Conservation (phyloP, 495 filamentous ascomycete genomes). For the Elaphomyces granulatus region DNA sequence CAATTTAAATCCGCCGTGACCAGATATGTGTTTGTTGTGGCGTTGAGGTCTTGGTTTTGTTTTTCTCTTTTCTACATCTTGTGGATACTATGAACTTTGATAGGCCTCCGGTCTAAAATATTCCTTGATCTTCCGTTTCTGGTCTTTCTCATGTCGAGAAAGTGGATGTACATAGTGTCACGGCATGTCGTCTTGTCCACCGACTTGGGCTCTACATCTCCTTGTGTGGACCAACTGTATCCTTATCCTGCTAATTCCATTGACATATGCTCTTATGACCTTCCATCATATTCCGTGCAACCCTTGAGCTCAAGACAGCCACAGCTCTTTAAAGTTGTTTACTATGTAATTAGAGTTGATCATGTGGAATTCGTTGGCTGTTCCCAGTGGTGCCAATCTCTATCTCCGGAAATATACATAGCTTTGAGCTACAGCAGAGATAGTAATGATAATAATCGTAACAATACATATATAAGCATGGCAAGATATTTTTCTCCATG, state of each 20-base stretch:
- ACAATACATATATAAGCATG: too few relatives aligned
- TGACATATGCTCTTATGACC: conserved; percentile 1
- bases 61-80: conserved; percentile 10
- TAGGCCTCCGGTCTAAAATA: neutral
- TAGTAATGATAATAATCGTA: too few relatives aligned
- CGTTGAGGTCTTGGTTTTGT: conserved; percentile 13
- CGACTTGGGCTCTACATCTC: conserved; percentile 19
- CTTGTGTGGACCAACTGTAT: conserved; percentile 3
- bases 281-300: neutral
- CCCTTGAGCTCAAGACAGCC: too few relatives aligned
- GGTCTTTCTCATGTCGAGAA: too few relatives aligned
- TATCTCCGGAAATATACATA: too few relatives aligned
- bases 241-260: neutral
- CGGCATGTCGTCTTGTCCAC: conserved; percentile 25
- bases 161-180: conserved; percentile 26
- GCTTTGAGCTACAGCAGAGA: too few relatives aligned
- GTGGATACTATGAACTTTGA: conserved; percentile 16
- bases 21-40: conserved; percentile 1
- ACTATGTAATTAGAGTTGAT: too few relatives aligned
- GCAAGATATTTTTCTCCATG: too few relatives aligned
- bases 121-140: conserved; percentile 14
- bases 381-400: too few relatives aligned
- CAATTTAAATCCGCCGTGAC: conserved; percentile 1
- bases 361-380: too few relatives aligned
- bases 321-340: too few relatives aligned